Base-by-base conservation (phyloP, 192 early-diverging fungal species). In the Entomortierella beljakovae region DNA sequence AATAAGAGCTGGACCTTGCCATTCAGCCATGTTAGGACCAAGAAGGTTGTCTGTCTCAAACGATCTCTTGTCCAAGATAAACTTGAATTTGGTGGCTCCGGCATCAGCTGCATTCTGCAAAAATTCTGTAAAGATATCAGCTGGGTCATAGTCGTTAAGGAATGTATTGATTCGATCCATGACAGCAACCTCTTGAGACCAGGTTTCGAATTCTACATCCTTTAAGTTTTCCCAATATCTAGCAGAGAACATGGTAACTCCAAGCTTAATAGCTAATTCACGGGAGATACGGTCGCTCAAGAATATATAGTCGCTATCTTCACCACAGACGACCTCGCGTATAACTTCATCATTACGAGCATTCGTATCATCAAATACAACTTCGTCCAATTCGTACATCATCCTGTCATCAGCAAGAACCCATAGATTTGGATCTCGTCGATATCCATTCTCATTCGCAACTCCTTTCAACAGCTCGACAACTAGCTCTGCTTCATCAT, bases 91-190 rank as follows among this genome's bases (percentile, higher is more conserved):
- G 1, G 72, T 64, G 1, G 81, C 81, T 3, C 61, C 52, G 5
- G 82, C 81, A 57, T 83, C 81, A 15, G 82, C 75, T 0, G 83
- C 83, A 25, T 84, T 84, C 55, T 84, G 81, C 1, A 80, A n/a
- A 22, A 73, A 73, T 57, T 82, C 81, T 3, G 50, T 37, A 42
- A 82, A 74, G 15, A 82, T 61, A 31, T 38, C 64, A 1, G 54
- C 37, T 0, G 66, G 65, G 7, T 65, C 59, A 49, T 82, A 82
- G 38, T 82, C 81, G 40, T 71, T 69, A 2, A 82, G 51, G 22
- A 80, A 42, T 25, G 37, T 64, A 13, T 38, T 59, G 57, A 82
- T 70, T 18, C 75, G 76, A 37, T 66, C 60, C 0, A 70, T 52
- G 28, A 75, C 61, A 6, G 61, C 28, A 25, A 71, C 66, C 18